Conservation (phyloP, 1,139 yeast genomes). For the Nakaseomyces sp. region DNA sequence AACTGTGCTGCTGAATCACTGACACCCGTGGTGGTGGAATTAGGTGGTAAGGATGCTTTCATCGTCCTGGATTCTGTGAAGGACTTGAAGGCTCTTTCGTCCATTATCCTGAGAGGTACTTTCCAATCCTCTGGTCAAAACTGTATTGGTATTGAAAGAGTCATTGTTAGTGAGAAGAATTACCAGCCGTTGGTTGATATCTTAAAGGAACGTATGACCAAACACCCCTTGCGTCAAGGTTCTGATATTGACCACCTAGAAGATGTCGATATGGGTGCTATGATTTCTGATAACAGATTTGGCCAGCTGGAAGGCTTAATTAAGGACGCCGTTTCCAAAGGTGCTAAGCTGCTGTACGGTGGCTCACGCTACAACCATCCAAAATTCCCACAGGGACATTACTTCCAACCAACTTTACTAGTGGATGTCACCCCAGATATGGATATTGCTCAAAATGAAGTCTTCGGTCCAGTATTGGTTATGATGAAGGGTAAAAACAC, state of each 20-base stretch:
- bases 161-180: constrained; percentile 60
- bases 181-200: constrained; percentile 55
- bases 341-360: constrained; percentile 74
- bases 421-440: constrained; percentile 71
- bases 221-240: constrained; percentile 54
- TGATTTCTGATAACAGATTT: constrained; percentile 73
- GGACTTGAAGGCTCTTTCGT: constrained; percentile 53
- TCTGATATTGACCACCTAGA: constrained; percentile 85
- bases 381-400: constrained; percentile 90
- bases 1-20: constrained; percentile 71
- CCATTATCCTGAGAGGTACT: constrained; percentile 84
- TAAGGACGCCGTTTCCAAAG: constrained; percentile 63
- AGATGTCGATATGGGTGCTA: constrained; percentile 93
- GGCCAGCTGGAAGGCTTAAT: constrained; percentile 55
- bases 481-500: constrained; percentile 61
- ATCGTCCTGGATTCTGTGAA: constrained; percentile 69
- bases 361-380: constrained; percentile 78
- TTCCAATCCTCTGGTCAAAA: constrained; percentile 97
- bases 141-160: constrained; percentile 94
- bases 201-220: constrained; percentile 48
- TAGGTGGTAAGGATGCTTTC: constrained; percentile 93
- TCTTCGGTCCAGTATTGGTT: constrained; percentile 83
- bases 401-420: constrained; percentile 79
- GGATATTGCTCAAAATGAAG: constrained; percentile 81
- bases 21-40: constrained; percentile 89